Percentiles rank a stretch among this genome's conserved stretches.
These are phyloP conservation scores for Colletotrichum theobromicola DNA, from an alignment of 2,329 filamentous ascomycete genomes.

Conservation along the genomic window DNA sequence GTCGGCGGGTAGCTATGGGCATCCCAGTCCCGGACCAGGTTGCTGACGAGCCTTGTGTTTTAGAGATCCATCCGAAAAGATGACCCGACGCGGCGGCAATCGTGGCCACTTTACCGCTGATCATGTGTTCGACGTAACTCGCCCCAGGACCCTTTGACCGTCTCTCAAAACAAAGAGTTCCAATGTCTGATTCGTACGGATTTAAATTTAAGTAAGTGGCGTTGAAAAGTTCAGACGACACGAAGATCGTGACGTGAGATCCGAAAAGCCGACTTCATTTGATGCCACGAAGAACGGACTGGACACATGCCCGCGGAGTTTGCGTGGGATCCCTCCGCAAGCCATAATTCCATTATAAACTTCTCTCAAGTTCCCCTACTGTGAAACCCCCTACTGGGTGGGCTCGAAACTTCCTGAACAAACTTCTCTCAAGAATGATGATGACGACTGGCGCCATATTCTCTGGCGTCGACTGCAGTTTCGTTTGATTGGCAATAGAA, in stretches of 20 bases:
- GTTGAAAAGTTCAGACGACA: neutral
- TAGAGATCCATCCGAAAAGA: neutral
- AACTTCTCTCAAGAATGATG: neutral
- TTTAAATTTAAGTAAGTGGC: neutral
- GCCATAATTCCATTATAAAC: neutral
- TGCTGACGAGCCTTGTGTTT: neutral
- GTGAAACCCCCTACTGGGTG: no score
- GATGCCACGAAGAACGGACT: neutral
- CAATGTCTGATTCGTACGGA: neutral
- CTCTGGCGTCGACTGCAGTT: neutral
- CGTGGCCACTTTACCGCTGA: neutral
- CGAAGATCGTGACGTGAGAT: neutral
- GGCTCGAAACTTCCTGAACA: no score
- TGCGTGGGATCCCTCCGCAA: neutral
- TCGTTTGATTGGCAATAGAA: no score
- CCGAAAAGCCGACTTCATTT: neutral
- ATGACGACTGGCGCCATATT: neutral
- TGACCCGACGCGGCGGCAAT: neutral
- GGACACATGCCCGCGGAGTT: neutral
- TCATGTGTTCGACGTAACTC: neutral
- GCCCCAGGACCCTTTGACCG: constrained; percentile 1
- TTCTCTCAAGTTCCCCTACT: neutral
- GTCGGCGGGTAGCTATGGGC: neutral
- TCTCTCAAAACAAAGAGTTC: neutral
- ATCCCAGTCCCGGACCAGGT: neutral